Evolutionary conservation across 805 yeast genomes (phyloP).

Genomic region (Saccharomycopsis synnaedendra): DNA sequence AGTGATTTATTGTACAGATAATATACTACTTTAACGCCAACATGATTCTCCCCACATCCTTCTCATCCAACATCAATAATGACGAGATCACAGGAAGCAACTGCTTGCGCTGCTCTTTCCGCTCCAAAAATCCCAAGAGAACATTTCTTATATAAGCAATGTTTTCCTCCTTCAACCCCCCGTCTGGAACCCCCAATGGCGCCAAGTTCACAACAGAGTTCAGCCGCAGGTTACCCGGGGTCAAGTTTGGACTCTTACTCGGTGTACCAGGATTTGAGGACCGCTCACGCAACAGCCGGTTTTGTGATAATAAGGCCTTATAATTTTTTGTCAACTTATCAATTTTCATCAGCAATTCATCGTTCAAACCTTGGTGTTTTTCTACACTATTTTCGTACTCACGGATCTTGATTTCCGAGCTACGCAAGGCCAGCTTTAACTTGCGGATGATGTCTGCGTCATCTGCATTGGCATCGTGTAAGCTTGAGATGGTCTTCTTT

Average conservation of each 20-base stretch:
- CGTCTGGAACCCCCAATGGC: slow-evolving; percentile 17
- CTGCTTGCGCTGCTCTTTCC: slow-evolving; percentile 80
- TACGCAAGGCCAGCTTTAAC: slow-evolving; percentile 41
- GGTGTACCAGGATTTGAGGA: slow-evolving; percentile 1
- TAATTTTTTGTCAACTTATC: slow-evolving; percentile 64
- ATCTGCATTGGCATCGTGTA: not conserved
- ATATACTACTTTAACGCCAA: slow-evolving; percentile 28
- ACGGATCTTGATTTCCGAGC: slow-evolving; percentile 37
- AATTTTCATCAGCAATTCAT: slow-evolving; percentile 54
- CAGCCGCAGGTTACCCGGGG: slow-evolving; percentile 28
- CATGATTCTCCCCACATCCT: slow-evolving; percentile 66
- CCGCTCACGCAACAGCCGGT: slow-evolving; percentile 32
- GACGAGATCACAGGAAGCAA: slow-evolving; percentile 79
- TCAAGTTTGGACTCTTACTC: slow-evolving; percentile 13
- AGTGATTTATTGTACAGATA: too few species aligned
- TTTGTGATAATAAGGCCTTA: slow-evolving; percentile 50
- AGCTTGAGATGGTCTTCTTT: not conserved
- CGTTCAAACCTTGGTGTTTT: slow-evolving; percentile 49
- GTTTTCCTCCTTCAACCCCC: slow-evolving; percentile 23
- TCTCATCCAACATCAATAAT: slow-evolving; percentile 52
- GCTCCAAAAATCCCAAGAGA: slow-evolving; percentile 82
- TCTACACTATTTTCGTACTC: slow-evolving; percentile 44
- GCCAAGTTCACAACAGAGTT: slow-evolving; percentile 23
- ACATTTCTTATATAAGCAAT: slow-evolving; percentile 82
- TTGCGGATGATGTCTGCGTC: slow-evolving; percentile 23